A percentile compares a stretch with the other conserved stretches of the same genome.
Evolutionary conservation across 2,329 filamentous ascomycete species (phyloP).

Genomic region (Acephala macrosclerotiorum): DNA sequence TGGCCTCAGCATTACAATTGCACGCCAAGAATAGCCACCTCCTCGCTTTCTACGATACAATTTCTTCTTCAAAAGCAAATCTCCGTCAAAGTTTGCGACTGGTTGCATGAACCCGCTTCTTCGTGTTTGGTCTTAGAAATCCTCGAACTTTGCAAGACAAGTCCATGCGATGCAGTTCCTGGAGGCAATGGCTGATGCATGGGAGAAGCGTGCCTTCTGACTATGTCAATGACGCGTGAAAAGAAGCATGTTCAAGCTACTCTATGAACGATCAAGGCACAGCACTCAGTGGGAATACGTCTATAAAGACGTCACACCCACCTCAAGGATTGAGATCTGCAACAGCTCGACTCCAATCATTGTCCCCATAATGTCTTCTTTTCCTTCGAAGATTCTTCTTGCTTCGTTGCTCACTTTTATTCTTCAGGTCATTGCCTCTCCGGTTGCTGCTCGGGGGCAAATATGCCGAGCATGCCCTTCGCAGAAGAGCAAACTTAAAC

Average conservation of each 20-base stretch:
- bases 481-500: constrained; percentile 17
- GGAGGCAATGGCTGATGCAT: not conserved
- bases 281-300: not conserved
- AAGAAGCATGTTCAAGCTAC: not conserved
- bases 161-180: not conserved
- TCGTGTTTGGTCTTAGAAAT: not conserved
- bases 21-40: not conserved
- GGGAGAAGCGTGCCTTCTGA: not conserved
- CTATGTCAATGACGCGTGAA: not conserved
- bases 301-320: constrained; percentile 6
- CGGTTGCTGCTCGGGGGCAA: constrained; percentile 3
- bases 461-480: constrained; percentile 16
- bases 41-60: not conserved
- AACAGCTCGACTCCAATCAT: not conserved
- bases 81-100: not conserved
- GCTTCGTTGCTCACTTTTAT: constrained; percentile 1
- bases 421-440: constrained; percentile 3
- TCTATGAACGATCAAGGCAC: not conserved
- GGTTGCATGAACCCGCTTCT: no score
- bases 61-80: not conserved
- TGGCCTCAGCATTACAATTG: not conserved
- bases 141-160: not conserved
- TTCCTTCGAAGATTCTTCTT: constrained; percentile 10
- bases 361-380: constrained; percentile 3
- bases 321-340: not conserved